phyloP scores from a whole-genome alignment of 1,139 yeast genomes.

The Petasospora rhodanensis region DNA sequence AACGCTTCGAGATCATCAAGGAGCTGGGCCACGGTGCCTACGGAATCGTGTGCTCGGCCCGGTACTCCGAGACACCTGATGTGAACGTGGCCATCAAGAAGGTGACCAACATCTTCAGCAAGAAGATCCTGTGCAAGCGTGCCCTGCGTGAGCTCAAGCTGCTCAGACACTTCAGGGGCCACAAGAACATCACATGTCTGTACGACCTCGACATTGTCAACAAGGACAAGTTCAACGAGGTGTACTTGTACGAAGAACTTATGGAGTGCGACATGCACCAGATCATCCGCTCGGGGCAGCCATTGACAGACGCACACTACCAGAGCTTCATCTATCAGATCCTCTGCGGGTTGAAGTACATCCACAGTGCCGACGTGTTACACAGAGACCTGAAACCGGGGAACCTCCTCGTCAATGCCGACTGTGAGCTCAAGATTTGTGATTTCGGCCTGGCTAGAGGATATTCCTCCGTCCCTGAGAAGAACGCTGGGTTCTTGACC shows the following conservation, averaged over 20 bases:
- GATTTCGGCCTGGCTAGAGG: slow-evolving; percentile 97
- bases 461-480: slow-evolving; percentile 78
- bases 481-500: slow-evolving; percentile 86
- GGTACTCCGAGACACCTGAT: slow-evolving; percentile 67
- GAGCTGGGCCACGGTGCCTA: slow-evolving; percentile 97
- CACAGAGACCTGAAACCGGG: slow-evolving; percentile 96
- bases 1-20: slow-evolving; percentile 76
- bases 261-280: slow-evolving; percentile 99
- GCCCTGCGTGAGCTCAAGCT: slow-evolving; percentile 86
- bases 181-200: slow-evolving; percentile 86
- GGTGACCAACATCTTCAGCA: slow-evolving; percentile 86
- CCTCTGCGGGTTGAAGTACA: slow-evolving; percentile 86
- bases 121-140: slow-evolving; percentile 82
- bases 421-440: slow-evolving; percentile 92
- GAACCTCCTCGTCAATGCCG: slow-evolving; percentile 87
- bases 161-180: slow-evolving; percentile 87
- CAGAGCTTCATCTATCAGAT: slow-evolving; percentile 92
- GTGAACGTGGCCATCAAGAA: slow-evolving; percentile 90
- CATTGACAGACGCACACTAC: slow-evolving; percentile 90
- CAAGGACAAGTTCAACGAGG: slow-evolving; percentile 79
- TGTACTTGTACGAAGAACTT: slow-evolving; percentile 86
- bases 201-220: slow-evolving; percentile 91
- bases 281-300: slow-evolving; percentile 89
- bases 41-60: slow-evolving; percentile 93
- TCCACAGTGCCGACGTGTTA: slow-evolving; percentile 92